Evolutionary conservation across 805 yeast genomes (phyloP), one percentile per base, ranked within the genome.

Genomic region (Scheffersomyces ergatensis): DNA sequence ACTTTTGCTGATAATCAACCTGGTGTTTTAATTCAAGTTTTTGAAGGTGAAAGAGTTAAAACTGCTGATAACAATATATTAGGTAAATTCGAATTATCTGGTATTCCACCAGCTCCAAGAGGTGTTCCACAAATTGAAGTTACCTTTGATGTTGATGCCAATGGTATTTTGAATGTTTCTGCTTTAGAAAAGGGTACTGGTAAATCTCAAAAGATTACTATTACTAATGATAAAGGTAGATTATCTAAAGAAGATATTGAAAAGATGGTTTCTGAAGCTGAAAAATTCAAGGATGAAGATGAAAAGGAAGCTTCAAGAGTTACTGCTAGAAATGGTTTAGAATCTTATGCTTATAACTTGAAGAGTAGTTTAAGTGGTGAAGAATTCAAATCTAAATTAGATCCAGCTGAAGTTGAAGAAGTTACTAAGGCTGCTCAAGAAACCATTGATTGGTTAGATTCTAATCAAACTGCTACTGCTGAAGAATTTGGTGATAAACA

Each of bases 131-230:
- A 89, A 77, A 85, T 90, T 59, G 97, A 90, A 80, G 97, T 90
- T 54, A 90, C 97, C 59, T 90, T 90, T 65, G 97, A 90, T 70
- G 77, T 90, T 61, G 97, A 90, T 70, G 97, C 97, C 53, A 90
- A 90, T 72, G 97, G 97, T 78, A 90, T 90, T 73, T 77, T 90
- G 73, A 90, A 90, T 71, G 97, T 90, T 44, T 84, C 95, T 54
- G 97, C 97, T 46, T 78, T 89, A 56, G 98, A 90, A 78, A 90
- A 92, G 82, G 96, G 97, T 76, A 92, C 97, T 51, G 98, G 97
- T 78, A 92, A 90, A 80, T 74, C 96, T 57, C 89, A 85, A 77
- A 85, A 92, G 83, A 92, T 90, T 65, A 90, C 97, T 67, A 92
- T 90, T 72, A 90, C 97, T 72, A 92, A 90, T 77, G 97, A 90